Evolutionary conservation across 2,329 filamentous ascomycete species (phyloP), one percentile per base, ranked within the genome.

Genomic region (Chrysoporthe puriensis): DNA sequence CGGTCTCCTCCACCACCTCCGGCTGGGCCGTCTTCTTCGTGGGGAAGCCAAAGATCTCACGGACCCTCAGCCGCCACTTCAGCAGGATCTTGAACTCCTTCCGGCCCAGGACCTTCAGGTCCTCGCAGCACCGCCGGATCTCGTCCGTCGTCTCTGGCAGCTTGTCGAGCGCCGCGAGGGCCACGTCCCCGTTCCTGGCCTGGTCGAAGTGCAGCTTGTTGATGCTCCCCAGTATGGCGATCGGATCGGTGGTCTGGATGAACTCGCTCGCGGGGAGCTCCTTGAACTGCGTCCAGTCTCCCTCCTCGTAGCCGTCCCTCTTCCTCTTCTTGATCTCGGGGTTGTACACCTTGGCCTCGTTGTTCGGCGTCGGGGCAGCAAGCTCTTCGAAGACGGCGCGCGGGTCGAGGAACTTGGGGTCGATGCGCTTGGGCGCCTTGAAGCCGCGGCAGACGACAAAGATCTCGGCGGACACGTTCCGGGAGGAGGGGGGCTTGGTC

Each of bases 271-370:
- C 95, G 0, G 93, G 83, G 2, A 92, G 87, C 75, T 97, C 93
- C 77, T 97, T 97, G 83, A 91, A 97, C 74, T 97, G 93, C 4
- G 89, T 95, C 78, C 91, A 97, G 72, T 99, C 94, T 46, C 93
- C 95, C 79, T 99, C 96, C 72, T 98, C 95, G 72, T 99, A 99
- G 84, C 96, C 96, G 57, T 97, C 95, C 83, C 96, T 86, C 87
- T 97, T 98, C 68, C 96, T 85, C 88, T 97, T 99, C 86, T 98
- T 99, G 76, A 93, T 85, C 77, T 99, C 96, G 0, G 96, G 96
- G 72, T 99, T 97, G 84, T 95, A 99, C 2, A 99, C 96, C 78
- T 97, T 97, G 50, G 96, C 96, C 78, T 99, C 96, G 73, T 98
- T 96, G 79, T 98, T 99, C 1, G 94, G 93, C 0, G 90, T 91